phyloP scores from a whole-genome alignment of 176 grass and related monocot genomes.

The Urochloa ruziziensis region DNA sequence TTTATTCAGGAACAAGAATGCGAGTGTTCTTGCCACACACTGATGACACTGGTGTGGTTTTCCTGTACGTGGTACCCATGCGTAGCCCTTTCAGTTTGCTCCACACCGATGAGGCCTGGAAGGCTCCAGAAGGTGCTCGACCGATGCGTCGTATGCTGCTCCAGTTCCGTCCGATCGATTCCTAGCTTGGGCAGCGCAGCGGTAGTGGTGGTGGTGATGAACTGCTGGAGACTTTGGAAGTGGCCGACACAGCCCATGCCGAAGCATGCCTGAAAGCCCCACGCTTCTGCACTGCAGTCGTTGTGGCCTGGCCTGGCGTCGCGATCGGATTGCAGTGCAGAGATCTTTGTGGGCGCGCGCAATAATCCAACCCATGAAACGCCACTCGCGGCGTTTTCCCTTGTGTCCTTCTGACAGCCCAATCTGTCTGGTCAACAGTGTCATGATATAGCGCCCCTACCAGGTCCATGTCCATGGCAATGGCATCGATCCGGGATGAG shows the following conservation, averaged over 20 bases:
- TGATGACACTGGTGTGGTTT: too few species aligned
- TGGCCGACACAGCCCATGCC: too few species aligned
- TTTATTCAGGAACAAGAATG: neutral
- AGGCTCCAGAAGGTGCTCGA: conserved; percentile 22
- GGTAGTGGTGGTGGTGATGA: neutral
- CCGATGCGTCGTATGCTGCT: conserved; percentile 17
- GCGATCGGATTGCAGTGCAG: neutral
- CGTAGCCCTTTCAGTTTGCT: neutral
- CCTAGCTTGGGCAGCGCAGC: neutral
- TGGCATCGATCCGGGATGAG: neutral
- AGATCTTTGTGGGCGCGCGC: neutral
- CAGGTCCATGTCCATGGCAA: too few species aligned
- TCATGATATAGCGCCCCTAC: neutral
- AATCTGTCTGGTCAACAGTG: neutral
- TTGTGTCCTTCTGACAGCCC: neutral
- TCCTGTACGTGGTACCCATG: neutral
- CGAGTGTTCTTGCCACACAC: neutral
- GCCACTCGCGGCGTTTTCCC: neutral
- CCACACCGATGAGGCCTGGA: neutral
- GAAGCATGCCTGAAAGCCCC: neutral
- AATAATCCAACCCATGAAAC: neutral
- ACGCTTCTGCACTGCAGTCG: neutral
- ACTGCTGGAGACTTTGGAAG: too few species aligned
- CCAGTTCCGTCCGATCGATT: neutral
- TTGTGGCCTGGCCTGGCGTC: neutral